Evolutionary conservation across 345 rosid genomes (phyloP).

Genomic region (Eucalyptus marginata): DNA sequence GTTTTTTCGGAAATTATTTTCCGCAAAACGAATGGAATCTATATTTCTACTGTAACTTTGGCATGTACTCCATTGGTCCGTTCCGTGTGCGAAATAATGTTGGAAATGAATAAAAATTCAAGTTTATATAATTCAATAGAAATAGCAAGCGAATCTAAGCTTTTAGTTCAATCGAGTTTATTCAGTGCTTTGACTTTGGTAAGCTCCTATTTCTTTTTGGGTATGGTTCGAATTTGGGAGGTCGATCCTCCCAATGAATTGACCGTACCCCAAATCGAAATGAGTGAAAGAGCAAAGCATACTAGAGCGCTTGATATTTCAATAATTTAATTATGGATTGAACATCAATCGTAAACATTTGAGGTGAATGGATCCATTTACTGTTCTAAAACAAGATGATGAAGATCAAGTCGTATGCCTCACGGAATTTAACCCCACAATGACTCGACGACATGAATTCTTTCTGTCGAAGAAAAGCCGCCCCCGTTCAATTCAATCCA

Average conservation of each 20-base stretch:
- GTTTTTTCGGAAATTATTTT: no score
- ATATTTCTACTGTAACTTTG: background rate
- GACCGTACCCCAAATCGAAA: background rate
- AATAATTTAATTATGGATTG: background rate
- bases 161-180: background rate
- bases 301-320: background rate
- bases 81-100: rapidly evolving
- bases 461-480: background rate
- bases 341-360: background rate
- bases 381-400: background rate
- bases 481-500: background rate
- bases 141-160: rapidly evolving
- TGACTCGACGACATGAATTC: background rate
- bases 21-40: no score
- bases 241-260: background rate
- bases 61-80: background rate
- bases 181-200: background rate
- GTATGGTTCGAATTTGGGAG: background rate
- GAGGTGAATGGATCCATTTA: background rate
- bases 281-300: background rate
- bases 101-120: background rate
- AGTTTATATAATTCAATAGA: background rate
- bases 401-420: background rate
- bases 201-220: background rate
- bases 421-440: background rate